Evolutionary conservation across 331 rosid species (phyloP).

Genomic region (Rhamnella rubrinervis): DNA sequence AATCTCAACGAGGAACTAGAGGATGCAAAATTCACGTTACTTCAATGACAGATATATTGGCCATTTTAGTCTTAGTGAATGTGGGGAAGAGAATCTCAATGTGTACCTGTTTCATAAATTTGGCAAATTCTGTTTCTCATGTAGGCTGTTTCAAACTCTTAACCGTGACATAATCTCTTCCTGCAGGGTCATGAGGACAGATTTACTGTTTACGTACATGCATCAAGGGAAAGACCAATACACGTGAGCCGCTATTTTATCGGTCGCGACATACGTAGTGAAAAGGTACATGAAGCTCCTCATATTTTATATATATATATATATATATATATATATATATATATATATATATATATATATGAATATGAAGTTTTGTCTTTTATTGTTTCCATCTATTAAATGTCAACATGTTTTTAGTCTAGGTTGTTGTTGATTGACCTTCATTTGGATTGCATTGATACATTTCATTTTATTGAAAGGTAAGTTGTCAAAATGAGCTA

Average conservation of each 20-base stretch:
- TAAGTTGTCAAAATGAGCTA: too few relatives aligned
- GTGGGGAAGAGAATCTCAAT: too few relatives aligned
- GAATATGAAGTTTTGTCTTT: background rate
- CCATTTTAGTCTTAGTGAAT: too few relatives aligned
- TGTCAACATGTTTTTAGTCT: background rate
- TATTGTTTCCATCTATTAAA: background rate
- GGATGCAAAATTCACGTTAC: too few relatives aligned
- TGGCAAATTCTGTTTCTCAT: background rate
- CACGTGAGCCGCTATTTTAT: conserved; percentile 75
- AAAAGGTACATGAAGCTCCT: conserved; percentile 46
- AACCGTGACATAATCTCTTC: conserved; percentile 4
- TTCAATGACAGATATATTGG: too few relatives aligned
- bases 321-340: too few relatives aligned
- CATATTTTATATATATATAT: background rate
- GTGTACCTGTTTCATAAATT: conserved; percentile 18
- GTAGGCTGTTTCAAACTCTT: conserved; percentile 11
- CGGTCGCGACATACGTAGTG: conserved; percentile 75
- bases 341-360: too few relatives aligned
- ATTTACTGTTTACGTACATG: conserved; percentile 77
- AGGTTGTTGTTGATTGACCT: background rate
- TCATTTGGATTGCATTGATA: too few relatives aligned
- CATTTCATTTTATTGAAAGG: too few relatives aligned
- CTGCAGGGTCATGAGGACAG: conserved; percentile 84
- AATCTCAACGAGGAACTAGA: too few relatives aligned
- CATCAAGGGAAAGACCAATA: conserved; percentile 67